Conservation (phyloP, 2,329 filamentous ascomycete genomes). For the Fusarium odoratissimum region DNA sequence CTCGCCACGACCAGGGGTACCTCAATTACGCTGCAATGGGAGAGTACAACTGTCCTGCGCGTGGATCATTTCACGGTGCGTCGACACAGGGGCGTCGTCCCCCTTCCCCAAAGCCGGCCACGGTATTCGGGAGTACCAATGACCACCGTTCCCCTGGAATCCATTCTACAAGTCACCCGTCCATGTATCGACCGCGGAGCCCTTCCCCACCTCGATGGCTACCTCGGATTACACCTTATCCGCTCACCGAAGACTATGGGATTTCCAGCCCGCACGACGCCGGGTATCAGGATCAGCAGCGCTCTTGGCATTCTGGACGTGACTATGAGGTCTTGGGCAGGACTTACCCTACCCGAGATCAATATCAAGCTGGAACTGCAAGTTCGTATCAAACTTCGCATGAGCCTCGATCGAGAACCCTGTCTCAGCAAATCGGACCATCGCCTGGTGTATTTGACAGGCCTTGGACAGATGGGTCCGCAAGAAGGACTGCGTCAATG, state of each 20-base stretch:
- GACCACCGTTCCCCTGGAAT: fast-evolving
- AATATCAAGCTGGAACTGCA: neutral
- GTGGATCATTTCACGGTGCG: fast-evolving
- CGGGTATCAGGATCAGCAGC: neutral
- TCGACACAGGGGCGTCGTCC: fast-evolving
- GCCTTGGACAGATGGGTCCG: neutral
- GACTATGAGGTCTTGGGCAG: fast-evolving
- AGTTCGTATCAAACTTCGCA: fast-evolving
- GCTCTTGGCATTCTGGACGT: fast-evolving
- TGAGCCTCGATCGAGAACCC: fast-evolving
- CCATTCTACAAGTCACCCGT: fast-evolving
- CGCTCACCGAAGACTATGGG: neutral
- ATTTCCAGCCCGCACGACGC: fast-evolving
- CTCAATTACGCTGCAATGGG: fast-evolving
- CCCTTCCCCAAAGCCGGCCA: fast-evolving
- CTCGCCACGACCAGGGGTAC: fast-evolving
- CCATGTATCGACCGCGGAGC: fast-evolving
- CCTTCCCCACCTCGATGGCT: fast-evolving
- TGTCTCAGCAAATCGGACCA: neutral
- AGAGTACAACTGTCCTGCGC: fast-evolving
- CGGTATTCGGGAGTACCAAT: fast-evolving
- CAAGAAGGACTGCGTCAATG: neutral
- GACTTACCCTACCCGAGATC: neutral
- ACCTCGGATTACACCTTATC: fast-evolving
- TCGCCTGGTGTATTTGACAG: fast-evolving